Base-by-base conservation (phyloP, 2,329 filamentous ascomycete genomes). In the Claviceps sp. region DNA sequence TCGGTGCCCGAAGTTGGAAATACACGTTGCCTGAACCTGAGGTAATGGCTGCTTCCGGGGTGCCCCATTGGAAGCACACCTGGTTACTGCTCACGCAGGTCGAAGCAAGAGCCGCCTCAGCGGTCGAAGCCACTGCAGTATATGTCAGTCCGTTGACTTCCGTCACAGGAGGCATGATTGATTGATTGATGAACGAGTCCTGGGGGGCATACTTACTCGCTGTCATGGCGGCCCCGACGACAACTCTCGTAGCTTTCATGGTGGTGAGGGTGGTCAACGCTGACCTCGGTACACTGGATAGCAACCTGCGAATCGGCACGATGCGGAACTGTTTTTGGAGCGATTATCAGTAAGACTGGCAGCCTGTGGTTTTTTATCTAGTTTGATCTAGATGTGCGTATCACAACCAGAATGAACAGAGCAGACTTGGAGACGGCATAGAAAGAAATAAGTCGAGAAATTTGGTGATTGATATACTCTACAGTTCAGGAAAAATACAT, bases 21-120 rank as follows among this genome's bases (percentile, higher is more conserved):
- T 79, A 83, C 51, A 84, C 70, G 60, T 79, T 78, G 52, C 78
- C 79, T 4, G 68, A 66, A 36, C 70, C 70, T 3, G 71, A 68
- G 40, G 66, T 66, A 13, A 72, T 71, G 1, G 78, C 75, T 1
- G 67, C 60, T 46, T 68, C 58, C 0, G 81, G 79, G 2, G 82
- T 72, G 43, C 70, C 79, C 56, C 83, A 72, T 54, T 68, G 67
- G 64, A 73, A 81, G 64, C 79, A 82, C 41, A 81, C 34, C 8
- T 51, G 5, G 43, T 41, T 47, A 34, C 36, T 22, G 14, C 18
- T 36, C 18, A 44, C 42, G 13, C 49, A 51, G 34, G 37, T 40
- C 7, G 49, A 51, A 40, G 49, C 49, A 8, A 38, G 36, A 7
- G 42, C 49, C 20, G 49, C 49, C 20, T 46, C 49, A 37, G 30